Evolutionary conservation across 1,284 basidiomycete species (phyloP).

Genomic region (Ustilago hordei): DNA sequence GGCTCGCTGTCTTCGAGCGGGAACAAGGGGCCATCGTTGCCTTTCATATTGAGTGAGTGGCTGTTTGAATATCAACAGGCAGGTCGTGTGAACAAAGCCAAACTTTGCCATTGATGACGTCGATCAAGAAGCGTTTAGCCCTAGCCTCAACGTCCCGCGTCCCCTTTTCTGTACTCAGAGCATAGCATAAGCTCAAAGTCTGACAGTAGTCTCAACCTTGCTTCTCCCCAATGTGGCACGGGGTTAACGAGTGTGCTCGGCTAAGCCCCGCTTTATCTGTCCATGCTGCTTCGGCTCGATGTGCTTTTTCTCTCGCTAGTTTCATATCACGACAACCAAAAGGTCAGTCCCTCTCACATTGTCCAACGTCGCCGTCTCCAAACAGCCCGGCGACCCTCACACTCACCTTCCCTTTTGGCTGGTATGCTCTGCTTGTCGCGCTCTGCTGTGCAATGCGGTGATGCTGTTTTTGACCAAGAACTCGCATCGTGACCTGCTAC

Average conservation of each 20-base stretch:
- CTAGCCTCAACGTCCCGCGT: too few species aligned
- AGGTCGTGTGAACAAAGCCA: too few species aligned
- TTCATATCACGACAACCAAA: background rate
- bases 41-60: too few species aligned
- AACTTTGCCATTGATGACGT: too few species aligned
- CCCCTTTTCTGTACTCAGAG: too few species aligned
- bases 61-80: too few species aligned
- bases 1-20: too few species aligned
- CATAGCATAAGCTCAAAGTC: background rate
- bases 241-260: background rate
- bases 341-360: too few species aligned
- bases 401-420: background rate
- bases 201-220: background rate
- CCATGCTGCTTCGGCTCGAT: background rate
- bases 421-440: background rate
- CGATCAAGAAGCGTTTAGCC: too few species aligned
- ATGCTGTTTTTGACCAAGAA: background rate
- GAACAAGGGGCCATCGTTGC: too few species aligned
- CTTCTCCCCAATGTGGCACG: background rate
- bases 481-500: background rate
- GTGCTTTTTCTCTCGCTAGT: background rate
- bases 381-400: background rate
- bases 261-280: background rate
- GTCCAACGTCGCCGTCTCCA: background rate
- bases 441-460: background rate